These are phyloP conservation scores for Excoecaria agallocha DNA, from an alignment of 345 rosid genomes.

Conservation along the genomic window DNA sequence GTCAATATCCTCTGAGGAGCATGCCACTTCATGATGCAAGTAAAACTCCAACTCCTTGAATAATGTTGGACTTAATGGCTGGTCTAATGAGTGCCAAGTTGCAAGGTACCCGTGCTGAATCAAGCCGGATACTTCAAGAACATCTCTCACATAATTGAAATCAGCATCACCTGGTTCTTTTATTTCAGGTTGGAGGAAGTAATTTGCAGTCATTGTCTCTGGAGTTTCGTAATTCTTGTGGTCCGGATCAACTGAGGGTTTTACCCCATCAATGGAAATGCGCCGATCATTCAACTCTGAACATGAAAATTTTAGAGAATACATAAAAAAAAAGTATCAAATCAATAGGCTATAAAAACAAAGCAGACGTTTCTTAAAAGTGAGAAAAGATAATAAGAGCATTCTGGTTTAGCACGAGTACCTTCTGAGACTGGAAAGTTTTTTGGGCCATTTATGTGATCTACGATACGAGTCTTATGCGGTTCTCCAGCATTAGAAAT, in stretches of 20 bases:
- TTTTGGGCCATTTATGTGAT: neutral
- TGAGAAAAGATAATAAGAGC: neutral
- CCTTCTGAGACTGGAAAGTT: slow-evolving; percentile 29
- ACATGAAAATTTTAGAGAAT: slow-evolving; percentile 14
- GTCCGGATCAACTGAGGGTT: slow-evolving; percentile 15
- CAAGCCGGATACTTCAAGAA: slow-evolving; percentile 65
- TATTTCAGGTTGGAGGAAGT: slow-evolving; percentile 15
- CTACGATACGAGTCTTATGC: slow-evolving; percentile 18
- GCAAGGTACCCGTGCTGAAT: slow-evolving; percentile 36
- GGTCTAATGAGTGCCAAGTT: slow-evolving; percentile 62
- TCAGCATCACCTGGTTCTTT: slow-evolving; percentile 33
- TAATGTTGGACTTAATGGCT: slow-evolving; percentile 61
- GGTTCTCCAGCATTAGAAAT: slow-evolving; percentile 3
- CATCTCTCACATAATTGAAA: slow-evolving; percentile 51
- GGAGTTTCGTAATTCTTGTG: slow-evolving; percentile 21
- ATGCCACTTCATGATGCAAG: slow-evolving; percentile 30
- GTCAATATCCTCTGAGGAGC: slow-evolving; percentile 21
- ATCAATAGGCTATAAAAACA: neutral
- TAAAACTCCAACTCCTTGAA: slow-evolving; percentile 45
- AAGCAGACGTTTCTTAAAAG: neutral
- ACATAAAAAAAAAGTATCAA: too few species aligned
- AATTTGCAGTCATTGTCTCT: slow-evolving; percentile 3
- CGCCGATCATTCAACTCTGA: slow-evolving; percentile 14
- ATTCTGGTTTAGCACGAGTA: slow-evolving; percentile 19
- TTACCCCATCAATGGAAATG: slow-evolving; percentile 14